phyloP scores from a whole-genome alignment of 257 asterid species.

The Forsythia viridissima region DNA sequence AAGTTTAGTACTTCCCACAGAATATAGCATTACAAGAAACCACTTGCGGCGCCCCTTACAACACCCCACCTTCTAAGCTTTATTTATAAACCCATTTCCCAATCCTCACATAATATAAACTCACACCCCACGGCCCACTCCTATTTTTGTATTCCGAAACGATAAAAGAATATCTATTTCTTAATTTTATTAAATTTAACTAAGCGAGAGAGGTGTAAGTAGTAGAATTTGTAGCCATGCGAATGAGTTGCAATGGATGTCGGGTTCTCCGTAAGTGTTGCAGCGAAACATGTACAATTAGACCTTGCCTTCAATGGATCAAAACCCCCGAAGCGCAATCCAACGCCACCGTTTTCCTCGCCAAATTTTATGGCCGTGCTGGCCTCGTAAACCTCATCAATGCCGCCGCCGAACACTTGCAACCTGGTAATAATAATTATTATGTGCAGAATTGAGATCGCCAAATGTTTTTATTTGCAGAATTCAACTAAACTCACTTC shows the following conservation, averaged over 20 bases:
- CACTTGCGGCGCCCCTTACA: conserved; percentile 30
- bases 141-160: not conserved
- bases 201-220: not conserved
- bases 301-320: conserved; percentile 49
- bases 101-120: not conserved
- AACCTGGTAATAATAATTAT: conserved; percentile 31
- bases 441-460: not conserved
- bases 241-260: conserved; percentile 56
- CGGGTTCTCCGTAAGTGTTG: conserved; percentile 51
- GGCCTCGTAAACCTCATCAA: conserved; percentile 48
- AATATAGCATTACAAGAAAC: conserved; percentile 30
- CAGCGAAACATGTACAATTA: conserved; percentile 34
- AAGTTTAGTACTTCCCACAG: conserved; percentile 2
- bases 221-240: conserved; percentile 16
- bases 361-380: conserved; percentile 54
- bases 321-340: conserved; percentile 46
- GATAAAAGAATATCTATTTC: no score
- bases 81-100: not conserved
- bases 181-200: no score
- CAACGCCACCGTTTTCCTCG: conserved; percentile 47
- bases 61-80: not conserved
- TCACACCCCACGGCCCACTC: not conserved
- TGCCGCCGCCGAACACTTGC: conserved; percentile 38
- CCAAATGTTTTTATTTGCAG: not conserved
- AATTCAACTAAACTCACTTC: no score